These are phyloP conservation scores for Farysia itapuensis DNA, from an alignment of 1,284 basidiomycete genomes.

Conservation along the genomic window DNA sequence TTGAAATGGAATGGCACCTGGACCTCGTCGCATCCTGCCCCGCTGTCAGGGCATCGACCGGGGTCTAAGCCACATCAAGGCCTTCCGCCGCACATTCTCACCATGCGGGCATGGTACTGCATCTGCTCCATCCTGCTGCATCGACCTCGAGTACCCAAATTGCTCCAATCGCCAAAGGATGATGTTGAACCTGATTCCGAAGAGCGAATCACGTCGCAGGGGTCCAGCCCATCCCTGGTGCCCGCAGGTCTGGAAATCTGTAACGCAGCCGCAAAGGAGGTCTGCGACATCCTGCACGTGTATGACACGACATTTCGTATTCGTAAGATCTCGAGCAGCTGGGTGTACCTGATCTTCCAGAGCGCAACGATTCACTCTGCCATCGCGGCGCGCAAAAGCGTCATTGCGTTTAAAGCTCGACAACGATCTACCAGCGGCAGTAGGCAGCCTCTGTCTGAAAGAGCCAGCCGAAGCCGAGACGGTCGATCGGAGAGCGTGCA, in stretches of 20 bases:
- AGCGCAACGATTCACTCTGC: conserved; percentile 39
- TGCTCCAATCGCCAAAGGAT: conserved; percentile 7
- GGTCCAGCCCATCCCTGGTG: neutral
- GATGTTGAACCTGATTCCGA: neutral
- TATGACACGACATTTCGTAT: conserved; percentile 39
- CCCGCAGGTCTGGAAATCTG: conserved; percentile 33
- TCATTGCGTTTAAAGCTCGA: conserved; percentile 31
- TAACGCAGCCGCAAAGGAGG: conserved; percentile 27
- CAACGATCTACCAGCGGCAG: neutral
- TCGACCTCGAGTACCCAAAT: conserved; percentile 29
- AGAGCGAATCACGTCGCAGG: neutral
- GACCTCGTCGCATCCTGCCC: conserved; percentile 11
- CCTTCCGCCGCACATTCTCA: conserved; percentile 32
- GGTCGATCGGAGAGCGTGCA: neutral
- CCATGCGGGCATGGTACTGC: conserved; percentile 40
- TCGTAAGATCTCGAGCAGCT: conserved; percentile 36
- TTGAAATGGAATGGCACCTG: conserved; percentile 30
- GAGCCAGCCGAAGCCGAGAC: neutral
- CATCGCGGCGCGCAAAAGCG: conserved; percentile 24
- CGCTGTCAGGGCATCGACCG: conserved; percentile 4
- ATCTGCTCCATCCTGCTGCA: conserved; percentile 39
- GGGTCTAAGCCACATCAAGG: conserved; percentile 20
- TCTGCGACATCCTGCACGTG: conserved; percentile 37
- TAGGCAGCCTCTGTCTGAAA: no score
- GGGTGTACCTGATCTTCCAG: conserved; percentile 47